A percentile compares a stretch with the other conserved stretches of the same genome.
These are phyloP conservation scores for Allium fistulosum DNA, from an alignment of 106 monocot species.

Conservation along the genomic window DNA sequence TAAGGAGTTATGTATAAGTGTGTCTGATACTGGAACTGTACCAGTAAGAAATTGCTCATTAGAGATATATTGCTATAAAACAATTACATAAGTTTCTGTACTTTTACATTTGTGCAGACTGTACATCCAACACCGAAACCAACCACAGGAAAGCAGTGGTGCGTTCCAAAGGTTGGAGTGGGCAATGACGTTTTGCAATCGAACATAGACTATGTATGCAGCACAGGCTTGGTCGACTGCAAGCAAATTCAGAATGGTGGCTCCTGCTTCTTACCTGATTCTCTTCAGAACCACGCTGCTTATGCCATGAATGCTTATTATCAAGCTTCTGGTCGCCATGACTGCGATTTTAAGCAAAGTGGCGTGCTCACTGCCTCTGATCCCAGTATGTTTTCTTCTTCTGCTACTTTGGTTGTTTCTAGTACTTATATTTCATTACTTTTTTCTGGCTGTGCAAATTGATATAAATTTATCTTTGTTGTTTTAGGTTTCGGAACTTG, in stretches of 20 bases:
- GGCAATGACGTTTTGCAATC: conserved; percentile 27
- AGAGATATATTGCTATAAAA: too few species aligned
- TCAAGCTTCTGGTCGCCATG: conserved; percentile 46
- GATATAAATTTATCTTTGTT: too few species aligned
- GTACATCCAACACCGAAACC: background rate
- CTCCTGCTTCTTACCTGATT: conserved; percentile 53
- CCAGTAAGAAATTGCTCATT: too few species aligned
- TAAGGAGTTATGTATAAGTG: too few species aligned
- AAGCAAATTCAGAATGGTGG: conserved; percentile 46
- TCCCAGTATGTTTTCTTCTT: conserved; percentile 25
- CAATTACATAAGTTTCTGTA: too few species aligned
- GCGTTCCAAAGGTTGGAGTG: conserved; percentile 36
- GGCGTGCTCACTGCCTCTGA: conserved; percentile 43
- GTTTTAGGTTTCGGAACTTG: too few species aligned
- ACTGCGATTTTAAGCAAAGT: conserved; percentile 55
- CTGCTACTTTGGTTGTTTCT: too few species aligned
- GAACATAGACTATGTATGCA: conserved; percentile 76
- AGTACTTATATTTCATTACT: too few species aligned
- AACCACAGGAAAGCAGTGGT: conserved; percentile 35
- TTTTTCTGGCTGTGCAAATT: too few species aligned
- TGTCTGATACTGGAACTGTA: too few species aligned
- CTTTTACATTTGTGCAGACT: too few species aligned
- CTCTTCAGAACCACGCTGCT: conserved; percentile 43
- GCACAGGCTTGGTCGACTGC: conserved; percentile 49
- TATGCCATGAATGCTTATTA: conserved; percentile 86